These are phyloP conservation scores for Colletotrichum gigasporum DNA, from an alignment of 2,329 filamentous ascomycete genomes.

Conservation along the genomic window DNA sequence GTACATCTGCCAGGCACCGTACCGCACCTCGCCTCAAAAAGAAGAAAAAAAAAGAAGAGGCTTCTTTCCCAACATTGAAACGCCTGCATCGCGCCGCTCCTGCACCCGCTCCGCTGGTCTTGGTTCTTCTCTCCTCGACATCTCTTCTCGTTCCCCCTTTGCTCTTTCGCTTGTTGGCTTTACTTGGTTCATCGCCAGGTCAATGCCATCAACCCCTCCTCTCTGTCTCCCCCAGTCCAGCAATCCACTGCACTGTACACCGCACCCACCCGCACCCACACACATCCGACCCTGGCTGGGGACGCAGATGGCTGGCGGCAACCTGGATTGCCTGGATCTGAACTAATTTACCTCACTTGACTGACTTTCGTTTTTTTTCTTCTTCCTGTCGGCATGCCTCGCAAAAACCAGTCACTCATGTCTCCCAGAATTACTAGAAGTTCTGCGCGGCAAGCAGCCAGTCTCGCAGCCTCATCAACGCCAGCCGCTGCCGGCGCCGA, in stretches of 20 bases:
- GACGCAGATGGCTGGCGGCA: conserved; percentile 20
- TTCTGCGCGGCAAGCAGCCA: conserved; percentile 88
- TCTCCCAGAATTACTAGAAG: conserved; percentile 96
- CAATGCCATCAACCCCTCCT: conserved; percentile 9
- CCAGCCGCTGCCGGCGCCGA: conserved; percentile 49
- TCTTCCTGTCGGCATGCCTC: conserved; percentile 24
- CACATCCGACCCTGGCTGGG: conserved; percentile 14
- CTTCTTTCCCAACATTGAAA: conserved; percentile 29
- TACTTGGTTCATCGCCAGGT: conserved; percentile 9
- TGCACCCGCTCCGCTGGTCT: conserved; percentile 6
- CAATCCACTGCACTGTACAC: conserved; percentile 29
- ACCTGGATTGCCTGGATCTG: background rate
- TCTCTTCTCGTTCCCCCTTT: conserved; percentile 1
- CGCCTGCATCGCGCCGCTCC: conserved; percentile 17
- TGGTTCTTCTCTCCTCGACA: conserved; percentile 5
- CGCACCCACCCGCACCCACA: conserved; percentile 21
- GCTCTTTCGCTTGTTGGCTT: background rate
- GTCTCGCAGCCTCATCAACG: conserved; percentile 59
- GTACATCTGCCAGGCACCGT: conserved; percentile 19
- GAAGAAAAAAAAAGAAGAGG: conserved; percentile 37
- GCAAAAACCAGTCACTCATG: conserved; percentile 73
- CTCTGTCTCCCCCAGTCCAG: conserved; percentile 1
- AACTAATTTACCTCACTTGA: conserved; percentile 12
- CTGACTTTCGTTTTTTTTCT: conserved; percentile 27
- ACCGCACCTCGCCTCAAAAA: background rate